A percentile compares a stretch with the other conserved stretches of the same genome.
These are phyloP conservation scores for Aspergillus alliaceus DNA, from an alignment of 2,329 filamentous ascomycete genomes.

Conservation along the genomic window DNA sequence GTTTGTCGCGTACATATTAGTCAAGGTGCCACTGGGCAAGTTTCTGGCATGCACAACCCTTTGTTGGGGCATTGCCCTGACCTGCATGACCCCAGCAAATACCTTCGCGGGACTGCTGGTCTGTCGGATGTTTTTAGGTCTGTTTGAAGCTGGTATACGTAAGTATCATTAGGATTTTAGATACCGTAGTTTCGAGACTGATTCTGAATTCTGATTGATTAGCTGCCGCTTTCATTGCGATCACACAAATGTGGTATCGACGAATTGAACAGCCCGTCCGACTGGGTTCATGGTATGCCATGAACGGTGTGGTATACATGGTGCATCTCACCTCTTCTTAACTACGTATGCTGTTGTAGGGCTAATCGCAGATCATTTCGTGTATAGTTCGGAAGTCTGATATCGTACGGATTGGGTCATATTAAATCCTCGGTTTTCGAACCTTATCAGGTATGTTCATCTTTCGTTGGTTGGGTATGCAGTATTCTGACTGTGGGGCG, in stretches of 20 bases:
- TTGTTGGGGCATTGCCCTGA: conserved; percentile 53
- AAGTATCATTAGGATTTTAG: conserved; percentile 4
- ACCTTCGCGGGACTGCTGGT: conserved; percentile 53
- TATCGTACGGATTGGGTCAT: conserved; percentile 55
- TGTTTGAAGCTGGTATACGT: conserved; percentile 53
- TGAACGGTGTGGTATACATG: conserved; percentile 58
- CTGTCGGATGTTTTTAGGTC: conserved; percentile 57
- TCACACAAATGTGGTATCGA: conserved; percentile 59
- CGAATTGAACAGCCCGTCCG: conserved; percentile 53
- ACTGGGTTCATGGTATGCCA: conserved; percentile 54
- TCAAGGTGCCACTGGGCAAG: conserved; percentile 62
- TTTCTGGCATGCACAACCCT: conserved; percentile 56
- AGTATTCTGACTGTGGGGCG: background rate
- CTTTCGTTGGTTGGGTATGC: background rate
- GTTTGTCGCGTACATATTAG: conserved; percentile 54
- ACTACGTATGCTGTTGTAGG: background rate
- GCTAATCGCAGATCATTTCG: background rate
- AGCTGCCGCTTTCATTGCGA: conserved; percentile 53
- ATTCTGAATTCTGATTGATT: background rate
- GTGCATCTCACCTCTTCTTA: conserved; percentile 24
- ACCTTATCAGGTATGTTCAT: conserved; percentile 50
- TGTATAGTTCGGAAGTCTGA: conserved; percentile 49
- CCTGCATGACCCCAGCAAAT: conserved; percentile 54
- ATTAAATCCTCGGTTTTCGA: conserved; percentile 46
- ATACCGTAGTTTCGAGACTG: background rate